Evolutionary conservation across 2,329 filamentous ascomycete species (phyloP), one percentile per base, ranked within the genome.

Genomic region (Cordyceps cateniannulata): DNA sequence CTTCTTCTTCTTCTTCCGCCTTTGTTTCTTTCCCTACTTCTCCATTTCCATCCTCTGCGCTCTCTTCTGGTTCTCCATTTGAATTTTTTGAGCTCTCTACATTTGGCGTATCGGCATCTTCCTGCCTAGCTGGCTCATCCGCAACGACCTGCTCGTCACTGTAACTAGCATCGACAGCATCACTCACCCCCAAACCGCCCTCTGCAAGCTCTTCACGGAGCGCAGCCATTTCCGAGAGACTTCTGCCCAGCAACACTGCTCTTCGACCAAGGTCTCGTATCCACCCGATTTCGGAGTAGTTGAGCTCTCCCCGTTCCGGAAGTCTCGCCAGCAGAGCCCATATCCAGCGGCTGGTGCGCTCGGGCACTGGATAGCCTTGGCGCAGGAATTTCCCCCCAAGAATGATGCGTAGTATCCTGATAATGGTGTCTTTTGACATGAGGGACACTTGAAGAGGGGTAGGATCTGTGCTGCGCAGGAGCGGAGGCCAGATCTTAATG

Each of bases 281-380:
- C 68, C 86, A 85, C 5, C 86, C 87, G 35, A 96, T 84, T 68
- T 95, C 89, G 48, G 85, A 83, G 64, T 90, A 88, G 63, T 85
- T 84, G 71, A 97, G 77, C 71, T 90, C 86, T 1, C 91, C 91
- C 10, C 85, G 77, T 40, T 90, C 89, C 0, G 89, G 87, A 62
- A 93, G 80, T 61, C 86, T 83, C 3, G 89, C 91, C 49, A 97
- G 77, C 61, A 96, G 73, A 0, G 88, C 86, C 93, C 92, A 97
- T 4, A 90, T 78, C 93, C 93, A 98, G 18, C 85, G 81, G 62
- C 91, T 92, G 5, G 90, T 85, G 52, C 86, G 82, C 66, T 84
- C 81, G 27, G 84, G 79, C 32, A 91, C 77, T 32, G 81, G 79
- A 24, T 78, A 74, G n/a, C 82, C 83, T 54, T 81, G 81, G 50